These are phyloP conservation scores for Physcomitrium patens DNA, from an alignment of 225 moss, liverwort and hornwort species.

Conservation along the genomic window DNA sequence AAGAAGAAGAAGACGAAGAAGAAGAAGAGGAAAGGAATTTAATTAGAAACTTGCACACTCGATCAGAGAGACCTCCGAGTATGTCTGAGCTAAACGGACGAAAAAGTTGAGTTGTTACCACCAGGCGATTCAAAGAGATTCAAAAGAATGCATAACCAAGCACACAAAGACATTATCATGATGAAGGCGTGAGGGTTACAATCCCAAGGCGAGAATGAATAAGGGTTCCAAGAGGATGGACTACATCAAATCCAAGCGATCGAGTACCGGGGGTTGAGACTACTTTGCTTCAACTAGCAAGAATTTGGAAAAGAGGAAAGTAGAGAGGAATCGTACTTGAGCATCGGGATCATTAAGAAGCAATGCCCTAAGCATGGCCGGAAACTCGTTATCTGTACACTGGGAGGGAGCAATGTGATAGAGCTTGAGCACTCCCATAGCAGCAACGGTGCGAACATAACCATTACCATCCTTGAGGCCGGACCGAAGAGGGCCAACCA, in stretches of 20 bases:
- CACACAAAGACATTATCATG: not conserved
- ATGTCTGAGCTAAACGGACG: slow-evolving; percentile 11
- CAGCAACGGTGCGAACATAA: slow-evolving; percentile 94
- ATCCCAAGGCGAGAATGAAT: not conserved
- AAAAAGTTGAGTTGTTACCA: slow-evolving; percentile 5
- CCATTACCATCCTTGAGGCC: slow-evolving; percentile 89
- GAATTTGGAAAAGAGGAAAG: slow-evolving; percentile 1
- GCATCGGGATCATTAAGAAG: slow-evolving; percentile 94
- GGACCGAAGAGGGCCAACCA: slow-evolving; percentile 80
- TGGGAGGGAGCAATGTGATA: slow-evolving; percentile 88
- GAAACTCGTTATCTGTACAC: slow-evolving; percentile 90
- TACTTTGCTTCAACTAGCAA: not conserved
- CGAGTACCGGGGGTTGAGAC: slow-evolving; percentile 2
- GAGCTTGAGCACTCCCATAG: slow-evolving; percentile 93
- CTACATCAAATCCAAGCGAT: slow-evolving; percentile 1
- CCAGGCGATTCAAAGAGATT: slow-evolving; percentile 16
- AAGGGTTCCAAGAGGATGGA: slow-evolving; percentile 18
- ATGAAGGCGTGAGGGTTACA: slow-evolving; percentile 11
- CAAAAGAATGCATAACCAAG: not conserved
- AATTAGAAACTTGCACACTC: slow-evolving; percentile 12
- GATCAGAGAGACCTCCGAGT: slow-evolving; percentile 14
- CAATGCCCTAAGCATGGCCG: slow-evolving; percentile 68
- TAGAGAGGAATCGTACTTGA: slow-evolving; percentile 57
- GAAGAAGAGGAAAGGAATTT: not conserved
- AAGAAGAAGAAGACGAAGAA: not conserved